Evolutionary conservation across 352 stramenopile species (phyloP), one percentile per base, ranked within the genome.

Genomic region (Pythium chondricola): DNA sequence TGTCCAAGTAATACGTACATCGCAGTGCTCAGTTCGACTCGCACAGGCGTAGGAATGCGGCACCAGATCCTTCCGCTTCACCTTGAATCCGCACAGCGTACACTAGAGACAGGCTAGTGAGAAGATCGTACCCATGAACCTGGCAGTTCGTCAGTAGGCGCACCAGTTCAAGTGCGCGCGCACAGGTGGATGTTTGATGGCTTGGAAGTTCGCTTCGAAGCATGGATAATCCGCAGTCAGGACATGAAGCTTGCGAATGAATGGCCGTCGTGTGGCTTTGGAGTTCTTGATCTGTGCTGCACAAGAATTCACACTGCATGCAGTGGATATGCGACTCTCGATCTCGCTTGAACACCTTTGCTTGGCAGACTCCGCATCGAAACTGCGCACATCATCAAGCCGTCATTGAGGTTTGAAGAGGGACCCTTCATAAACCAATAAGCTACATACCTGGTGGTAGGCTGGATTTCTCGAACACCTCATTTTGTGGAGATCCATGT

Each of bases 1-100:
- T 39, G 35, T 8, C 8, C 16, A 30, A 21, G 22, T 36, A 32
- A 0, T 11, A n/a, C 33, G 20, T 56, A 84, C 74, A 38, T 83
- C 70, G 37, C 75, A 87, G 33, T 53, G 53, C 22, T 78, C 65
- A 0, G 72, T 87, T 32, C 75, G 72, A 44, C 59, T 83, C 7
- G 63, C 64, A 37, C 75, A 87, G n/a, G 63, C 61, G 3, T 17
- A 18, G 8, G 49, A 45, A 40, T 87, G 75, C 3, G 49, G 38
- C 4, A 16, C 13, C 11, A 70, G 54, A 7, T 80, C 69, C 29
- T 72, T 67, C 10, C 60, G 65, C 41, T 78, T 79, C 27, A 81
- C 71, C 18, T 63, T 59, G 22, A 87, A 71, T 7, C 66, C 65
- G 36, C 71, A 86, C 3, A 84, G 38, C 2, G 26, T 27, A 21